Percentiles rank a stretch among this genome's conserved stretches.
Evolutionary conservation across 768 basidiomycete genomes (phyloP).

Genomic region (Pleurotus salmoneostramineus): DNA sequence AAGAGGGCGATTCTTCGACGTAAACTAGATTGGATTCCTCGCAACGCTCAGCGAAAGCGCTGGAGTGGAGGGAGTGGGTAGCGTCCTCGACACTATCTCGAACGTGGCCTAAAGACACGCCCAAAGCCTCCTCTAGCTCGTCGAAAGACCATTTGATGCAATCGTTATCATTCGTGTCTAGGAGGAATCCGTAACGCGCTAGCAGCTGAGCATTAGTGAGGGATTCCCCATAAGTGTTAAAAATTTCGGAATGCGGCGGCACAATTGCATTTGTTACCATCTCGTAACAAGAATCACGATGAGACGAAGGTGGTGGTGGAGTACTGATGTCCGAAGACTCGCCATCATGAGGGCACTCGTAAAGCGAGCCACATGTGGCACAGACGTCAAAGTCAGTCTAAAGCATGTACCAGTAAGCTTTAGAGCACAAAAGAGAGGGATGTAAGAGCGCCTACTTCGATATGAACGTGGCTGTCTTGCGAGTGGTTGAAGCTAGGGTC

Average conservation of each 20-base stretch:
- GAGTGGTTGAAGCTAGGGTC: slow-evolving; percentile 77
- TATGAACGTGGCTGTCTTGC: slow-evolving; percentile 64
- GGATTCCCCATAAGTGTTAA: slow-evolving; percentile 74
- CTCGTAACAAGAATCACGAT: slow-evolving; percentile 46
- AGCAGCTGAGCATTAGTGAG: slow-evolving; percentile 66
- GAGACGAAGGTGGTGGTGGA: neutral
- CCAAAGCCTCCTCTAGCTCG: slow-evolving; percentile 22
- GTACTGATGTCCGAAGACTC: neutral
- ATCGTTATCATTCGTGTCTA: slow-evolving; percentile 74
- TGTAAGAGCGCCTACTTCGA: slow-evolving; percentile 62
- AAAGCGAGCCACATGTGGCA: slow-evolving; percentile 61
- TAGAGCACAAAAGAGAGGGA: slow-evolving; percentile 61
- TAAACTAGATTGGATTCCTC: neutral
- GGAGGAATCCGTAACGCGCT: slow-evolving; percentile 65
- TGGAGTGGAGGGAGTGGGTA: slow-evolving; percentile 1
- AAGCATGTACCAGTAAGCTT: slow-evolving; percentile 17
- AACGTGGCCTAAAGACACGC: slow-evolving; percentile 1
- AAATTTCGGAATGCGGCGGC: slow-evolving; percentile 51
- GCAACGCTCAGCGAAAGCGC: neutral
- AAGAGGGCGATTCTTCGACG: neutral
- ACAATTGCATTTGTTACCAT: slow-evolving; percentile 55
- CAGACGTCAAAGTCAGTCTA: slow-evolving; percentile 78
- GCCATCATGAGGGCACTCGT: slow-evolving; percentile 62
- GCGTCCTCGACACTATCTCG: slow-evolving; percentile 4
- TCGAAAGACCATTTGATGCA: slow-evolving; percentile 37